Conservation (phyloP, 164 flowering plant genomes). For the grape (Vitis vinifera) region DNA sequence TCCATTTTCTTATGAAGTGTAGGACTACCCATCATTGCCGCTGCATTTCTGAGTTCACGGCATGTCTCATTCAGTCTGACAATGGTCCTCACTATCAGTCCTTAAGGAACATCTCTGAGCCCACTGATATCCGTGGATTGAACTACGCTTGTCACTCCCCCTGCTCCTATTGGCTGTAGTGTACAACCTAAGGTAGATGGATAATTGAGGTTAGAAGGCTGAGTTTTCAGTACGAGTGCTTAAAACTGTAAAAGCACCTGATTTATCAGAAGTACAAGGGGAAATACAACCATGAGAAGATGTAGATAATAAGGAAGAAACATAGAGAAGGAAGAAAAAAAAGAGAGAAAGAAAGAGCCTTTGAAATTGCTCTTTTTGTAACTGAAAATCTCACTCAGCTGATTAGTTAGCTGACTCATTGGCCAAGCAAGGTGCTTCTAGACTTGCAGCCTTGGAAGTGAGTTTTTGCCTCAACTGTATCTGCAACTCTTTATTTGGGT, state of each 20-base stretch:
- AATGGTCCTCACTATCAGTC: slow-evolving; percentile 90
- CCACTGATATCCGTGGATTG: slow-evolving; percentile 80
- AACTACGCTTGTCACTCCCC: slow-evolving; percentile 75
- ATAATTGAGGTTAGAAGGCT: slow-evolving; percentile 7
- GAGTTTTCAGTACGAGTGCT: too few relatives aligned
- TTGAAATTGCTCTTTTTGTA: too few relatives aligned
- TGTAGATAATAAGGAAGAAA: background rate
- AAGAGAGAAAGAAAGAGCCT: too few relatives aligned
- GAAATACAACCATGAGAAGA: too few relatives aligned
- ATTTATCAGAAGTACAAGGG: background rate
- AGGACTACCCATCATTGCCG: slow-evolving; percentile 95
- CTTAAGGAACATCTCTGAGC: slow-evolving; percentile 98
- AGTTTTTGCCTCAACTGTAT: too few relatives aligned
- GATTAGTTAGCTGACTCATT: too few relatives aligned
- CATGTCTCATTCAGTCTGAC: slow-evolving; percentile 94
- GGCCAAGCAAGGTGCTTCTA: too few relatives aligned
- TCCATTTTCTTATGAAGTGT: slow-evolving; percentile 95
- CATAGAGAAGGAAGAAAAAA: background rate
- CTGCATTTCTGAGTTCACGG: slow-evolving; percentile 92
- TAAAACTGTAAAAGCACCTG: background rate
- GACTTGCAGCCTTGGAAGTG: too few relatives aligned
- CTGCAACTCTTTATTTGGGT: too few relatives aligned
- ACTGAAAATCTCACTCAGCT: too few relatives aligned
- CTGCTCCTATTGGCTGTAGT: slow-evolving; percentile 75
- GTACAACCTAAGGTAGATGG: slow-evolving; percentile 52